These are phyloP conservation scores for Alternaria brassicicola DNA, from an alignment of 2,329 filamentous ascomycete genomes.

Conservation along the genomic window DNA sequence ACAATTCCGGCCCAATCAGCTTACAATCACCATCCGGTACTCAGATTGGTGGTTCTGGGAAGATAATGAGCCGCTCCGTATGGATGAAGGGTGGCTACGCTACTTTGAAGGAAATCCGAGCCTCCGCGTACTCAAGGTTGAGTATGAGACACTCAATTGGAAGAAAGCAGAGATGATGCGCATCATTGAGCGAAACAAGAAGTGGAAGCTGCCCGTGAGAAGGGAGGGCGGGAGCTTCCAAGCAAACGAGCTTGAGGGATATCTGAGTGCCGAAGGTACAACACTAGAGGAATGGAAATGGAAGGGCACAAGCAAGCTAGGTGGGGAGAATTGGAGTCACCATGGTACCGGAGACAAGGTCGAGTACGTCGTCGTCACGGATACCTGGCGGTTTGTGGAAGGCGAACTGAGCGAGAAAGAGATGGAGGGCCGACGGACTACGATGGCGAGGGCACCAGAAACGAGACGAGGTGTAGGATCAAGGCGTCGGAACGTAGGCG, in stretches of 20 bases:
- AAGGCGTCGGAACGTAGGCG: not conserved
- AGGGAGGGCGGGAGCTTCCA: not conserved
- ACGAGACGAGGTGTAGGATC: not conserved
- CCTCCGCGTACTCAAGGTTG: constrained; percentile 13
- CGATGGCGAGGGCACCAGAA: not conserved
- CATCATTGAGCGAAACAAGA: constrained; percentile 18
- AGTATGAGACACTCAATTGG: constrained; percentile 18
- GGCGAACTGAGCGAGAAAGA: constrained; percentile 1
- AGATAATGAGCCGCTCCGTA: constrained; percentile 82
- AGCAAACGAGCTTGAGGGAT: constrained; percentile 2
- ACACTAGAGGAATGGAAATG: constrained; percentile 18
- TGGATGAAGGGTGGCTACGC: constrained; percentile 8
- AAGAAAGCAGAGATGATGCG: constrained; percentile 21
- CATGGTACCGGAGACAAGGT: constrained; percentile 10
- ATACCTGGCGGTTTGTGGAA: constrained; percentile 15
- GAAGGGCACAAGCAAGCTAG: constrained; percentile 17
- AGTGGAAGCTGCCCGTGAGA: constrained; percentile 9
- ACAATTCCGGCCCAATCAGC: constrained; percentile 8
- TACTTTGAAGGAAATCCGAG: constrained; percentile 5
- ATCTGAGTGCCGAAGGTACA: constrained; percentile 15
- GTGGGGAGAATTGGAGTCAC: constrained; percentile 7
- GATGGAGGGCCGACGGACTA: not conserved
- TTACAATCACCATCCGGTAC: constrained; percentile 58
- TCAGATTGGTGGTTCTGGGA: constrained; percentile 75
- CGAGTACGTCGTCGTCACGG: constrained; percentile 14